Evolutionary conservation across 176 grass and related monocot genomes (phyloP), one percentile per base, ranked within the genome.

Genomic region (Hyparrhenia diplandra): DNA sequence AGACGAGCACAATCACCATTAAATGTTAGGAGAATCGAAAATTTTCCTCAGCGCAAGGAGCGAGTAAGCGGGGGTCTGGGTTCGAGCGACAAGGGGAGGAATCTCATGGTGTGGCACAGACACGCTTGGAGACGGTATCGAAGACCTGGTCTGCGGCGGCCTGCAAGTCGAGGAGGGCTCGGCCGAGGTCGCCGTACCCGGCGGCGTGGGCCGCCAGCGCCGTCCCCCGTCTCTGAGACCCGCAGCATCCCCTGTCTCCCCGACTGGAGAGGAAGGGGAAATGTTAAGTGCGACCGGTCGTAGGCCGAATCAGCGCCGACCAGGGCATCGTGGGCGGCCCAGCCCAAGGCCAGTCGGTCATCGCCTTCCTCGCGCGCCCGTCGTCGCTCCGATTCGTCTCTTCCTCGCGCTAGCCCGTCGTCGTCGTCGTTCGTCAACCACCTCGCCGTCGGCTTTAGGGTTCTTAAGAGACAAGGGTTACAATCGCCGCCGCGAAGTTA

Each of bases 161-260:
- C 63, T 97, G 83, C 21, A 97, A 88, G 58, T 89, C 83, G 66
- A 91, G 83, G 51, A 97, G 93, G 13, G 90, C 79, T 7, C 83
- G 76, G 27, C 90, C 90, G 52, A 97, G 87, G 42, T 87, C 79
- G 54, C 86, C 49, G 85, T 92, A 97, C 76, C 90, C 85, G 49
- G 76, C 76, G 66, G 77, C 85, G 73, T 82, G 85, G 37, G 82
- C 46, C 83, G 90, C 63, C 80, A 43, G 76, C 60, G 82, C 83
- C 77, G 71, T 18, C 85, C 78, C 73, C 92, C 5, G 82, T 82
- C 86, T 89, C 90, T 43, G 93, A 92, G 83, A 96, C 90, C 75
- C 86, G 82, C 24, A 92, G 80, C 93, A 97, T 92, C 59, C 24
- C 24, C 63, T 17, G 6, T 17, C 30, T 43, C 42, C 17, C 16